phyloP scores from a whole-genome alignment of 805 yeast species.

The Cephaloascus fragrans region DNA sequence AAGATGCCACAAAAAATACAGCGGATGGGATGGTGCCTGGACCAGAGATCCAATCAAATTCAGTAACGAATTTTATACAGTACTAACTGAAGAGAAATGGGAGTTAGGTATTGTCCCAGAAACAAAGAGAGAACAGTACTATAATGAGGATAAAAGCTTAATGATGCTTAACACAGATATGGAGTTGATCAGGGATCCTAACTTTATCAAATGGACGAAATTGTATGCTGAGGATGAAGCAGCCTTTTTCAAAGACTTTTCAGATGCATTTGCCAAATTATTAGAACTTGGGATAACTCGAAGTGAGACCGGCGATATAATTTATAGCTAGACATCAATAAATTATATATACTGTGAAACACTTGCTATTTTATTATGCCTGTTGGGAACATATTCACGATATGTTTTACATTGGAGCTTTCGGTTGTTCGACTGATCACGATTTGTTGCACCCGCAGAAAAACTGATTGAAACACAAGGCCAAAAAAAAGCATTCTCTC shows the following conservation, averaged over 20 bases:
- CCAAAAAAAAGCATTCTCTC: not conserved
- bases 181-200: constrained; percentile 54
- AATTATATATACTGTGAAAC: not conserved
- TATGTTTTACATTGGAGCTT: too few species aligned
- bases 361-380: too few species aligned
- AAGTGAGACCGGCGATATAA: constrained; percentile 6
- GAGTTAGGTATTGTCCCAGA: constrained; percentile 37
- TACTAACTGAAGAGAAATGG: constrained; percentile 31
- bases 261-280: constrained; percentile 57
- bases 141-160: constrained; percentile 54
- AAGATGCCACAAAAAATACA: constrained; percentile 58
- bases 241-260: constrained; percentile 53
- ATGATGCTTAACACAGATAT: constrained; percentile 88
- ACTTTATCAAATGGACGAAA: constrained; percentile 51
- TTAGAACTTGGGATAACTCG: constrained; percentile 63
- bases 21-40: constrained; percentile 89
- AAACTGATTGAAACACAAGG: too few species aligned
- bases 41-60: constrained; percentile 70
- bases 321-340: not conserved
- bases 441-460: too few species aligned
- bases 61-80: constrained; percentile 57
- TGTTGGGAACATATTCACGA: too few species aligned
- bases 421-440: too few species aligned
- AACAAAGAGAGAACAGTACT: constrained; percentile 46
- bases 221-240: constrained; percentile 59